These are phyloP conservation scores for Solanum pennellii DNA, from an alignment of 257 asterid species.

Conservation along the genomic window DNA sequence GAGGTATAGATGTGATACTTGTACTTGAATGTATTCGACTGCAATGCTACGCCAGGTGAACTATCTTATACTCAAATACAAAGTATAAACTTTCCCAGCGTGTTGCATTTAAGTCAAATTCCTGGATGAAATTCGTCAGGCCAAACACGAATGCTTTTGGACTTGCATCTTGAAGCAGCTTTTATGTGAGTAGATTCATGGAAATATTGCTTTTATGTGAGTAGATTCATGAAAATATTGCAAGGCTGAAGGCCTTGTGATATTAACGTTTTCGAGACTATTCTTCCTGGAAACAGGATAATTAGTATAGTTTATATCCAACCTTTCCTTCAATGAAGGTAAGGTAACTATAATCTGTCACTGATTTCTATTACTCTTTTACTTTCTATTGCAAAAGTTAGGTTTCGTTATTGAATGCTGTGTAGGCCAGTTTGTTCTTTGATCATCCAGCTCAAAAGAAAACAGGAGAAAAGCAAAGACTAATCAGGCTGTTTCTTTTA, in stretches of 20 bases:
- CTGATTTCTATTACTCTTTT: not conserved
- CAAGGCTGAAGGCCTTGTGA: not conserved
- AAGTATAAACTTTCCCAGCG: not conserved
- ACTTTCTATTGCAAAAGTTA: not conserved
- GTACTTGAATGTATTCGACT: not conserved
- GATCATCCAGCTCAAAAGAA: not conserved
- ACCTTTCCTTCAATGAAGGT: not conserved
- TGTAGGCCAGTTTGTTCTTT: not conserved
- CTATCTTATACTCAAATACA: not conserved
- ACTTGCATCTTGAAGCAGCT: not conserved
- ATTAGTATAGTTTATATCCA: not conserved
- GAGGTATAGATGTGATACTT: not conserved
- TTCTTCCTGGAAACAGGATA: not conserved
- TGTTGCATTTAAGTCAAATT: not conserved
- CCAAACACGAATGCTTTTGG: not conserved
- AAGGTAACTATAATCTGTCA: not conserved
- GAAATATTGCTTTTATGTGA: not conserved
- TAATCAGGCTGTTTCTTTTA: not conserved
- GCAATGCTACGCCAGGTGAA: not conserved
- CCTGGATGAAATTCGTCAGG: not conserved
- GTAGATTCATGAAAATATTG: not conserved
- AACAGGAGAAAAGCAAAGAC: not conserved
- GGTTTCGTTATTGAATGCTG: not conserved
- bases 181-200: not conserved
- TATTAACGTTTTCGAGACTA: not conserved